These are phyloP conservation scores for Schizophyllum amplum DNA, from an alignment of 1,284 basidiomycete species.

Conservation along the genomic window DNA sequence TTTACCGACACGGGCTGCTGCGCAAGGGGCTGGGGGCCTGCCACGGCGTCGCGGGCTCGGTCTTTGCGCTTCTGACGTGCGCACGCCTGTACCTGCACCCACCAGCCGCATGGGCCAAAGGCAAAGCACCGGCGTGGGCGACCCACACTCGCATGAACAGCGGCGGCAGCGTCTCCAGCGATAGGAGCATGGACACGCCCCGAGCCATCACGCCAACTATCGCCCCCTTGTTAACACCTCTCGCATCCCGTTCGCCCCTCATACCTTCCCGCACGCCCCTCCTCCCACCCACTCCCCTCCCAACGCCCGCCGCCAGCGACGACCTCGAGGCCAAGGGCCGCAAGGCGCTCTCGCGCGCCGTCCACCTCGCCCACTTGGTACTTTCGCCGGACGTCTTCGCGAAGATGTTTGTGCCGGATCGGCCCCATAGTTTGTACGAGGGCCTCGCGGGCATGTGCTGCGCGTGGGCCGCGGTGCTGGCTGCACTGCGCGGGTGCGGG, in stretches of 20 bases:
- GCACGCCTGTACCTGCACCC: conserved; percentile 26
- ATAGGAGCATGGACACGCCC: neutral
- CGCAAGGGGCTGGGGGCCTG: conserved; percentile 50
- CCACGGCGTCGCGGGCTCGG: conserved; percentile 44
- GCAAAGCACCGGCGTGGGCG: neutral
- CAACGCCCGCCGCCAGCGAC: neutral
- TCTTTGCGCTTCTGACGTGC: conserved; percentile 41
- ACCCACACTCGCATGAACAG: neutral
- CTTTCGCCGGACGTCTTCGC: conserved; percentile 25
- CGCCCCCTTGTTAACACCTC: no score
- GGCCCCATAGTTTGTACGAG: conserved; percentile 47
- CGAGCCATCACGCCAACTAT: neutral
- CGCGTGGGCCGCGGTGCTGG: conserved; percentile 41
- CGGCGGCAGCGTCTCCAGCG: neutral
- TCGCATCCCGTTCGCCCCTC: no score
- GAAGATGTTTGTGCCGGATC: conserved; percentile 38
- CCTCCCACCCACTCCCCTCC: neutral
- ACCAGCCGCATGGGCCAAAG: neutral
- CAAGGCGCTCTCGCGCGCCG: conserved; percentile 29
- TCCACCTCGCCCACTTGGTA: conserved; percentile 39
- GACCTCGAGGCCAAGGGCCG: conserved; percentile 12
- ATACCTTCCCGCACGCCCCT: conserved; percentile 6
- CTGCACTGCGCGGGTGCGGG: conserved; percentile 19
- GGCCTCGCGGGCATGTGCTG: conserved; percentile 48
- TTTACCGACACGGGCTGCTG: conserved; percentile 41